A percentile compares a stretch with the other conserved stretches of the same genome.
phyloP scores from a whole-genome alignment of 2,329 filamentous ascomycete genomes.

The Calonectria montana region DNA sequence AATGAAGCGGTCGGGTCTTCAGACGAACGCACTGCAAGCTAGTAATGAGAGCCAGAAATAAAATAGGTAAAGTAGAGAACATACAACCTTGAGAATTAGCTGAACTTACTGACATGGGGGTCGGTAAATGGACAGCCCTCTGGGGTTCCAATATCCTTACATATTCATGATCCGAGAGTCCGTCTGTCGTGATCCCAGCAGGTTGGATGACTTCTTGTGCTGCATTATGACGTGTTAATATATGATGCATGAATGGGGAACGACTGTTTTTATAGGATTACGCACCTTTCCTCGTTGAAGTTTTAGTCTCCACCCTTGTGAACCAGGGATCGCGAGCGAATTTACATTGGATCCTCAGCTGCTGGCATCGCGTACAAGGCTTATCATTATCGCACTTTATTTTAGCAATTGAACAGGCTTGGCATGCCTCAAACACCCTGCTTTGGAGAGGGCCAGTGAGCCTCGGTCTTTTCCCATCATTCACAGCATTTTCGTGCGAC shows the following conservation, averaged over 20 bases:
- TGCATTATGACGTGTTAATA: background rate
- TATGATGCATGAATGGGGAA: no score
- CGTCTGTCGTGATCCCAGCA: no score
- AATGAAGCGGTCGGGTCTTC: no score
- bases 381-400: background rate
- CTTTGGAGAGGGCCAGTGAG: background rate
- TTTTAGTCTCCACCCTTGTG: background rate
- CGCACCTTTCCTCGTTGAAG: background rate
- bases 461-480: background rate
- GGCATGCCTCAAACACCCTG: background rate
- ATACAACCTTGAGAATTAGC: background rate
- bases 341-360: background rate
- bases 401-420: background rate
- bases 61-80: no score
- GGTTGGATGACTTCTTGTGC: no score
- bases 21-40: no score
- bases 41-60: background rate
- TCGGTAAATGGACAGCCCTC: background rate
- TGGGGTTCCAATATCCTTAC: no score
- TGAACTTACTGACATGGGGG: background rate
- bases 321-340: background rate
- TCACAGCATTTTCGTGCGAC: background rate
- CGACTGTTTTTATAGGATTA: background rate
- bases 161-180: no score
- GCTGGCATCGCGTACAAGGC: background rate